Evolutionary conservation across 2,329 filamentous ascomycete species (phyloP).

Genomic region (Pestalotiopsis sp.): DNA sequence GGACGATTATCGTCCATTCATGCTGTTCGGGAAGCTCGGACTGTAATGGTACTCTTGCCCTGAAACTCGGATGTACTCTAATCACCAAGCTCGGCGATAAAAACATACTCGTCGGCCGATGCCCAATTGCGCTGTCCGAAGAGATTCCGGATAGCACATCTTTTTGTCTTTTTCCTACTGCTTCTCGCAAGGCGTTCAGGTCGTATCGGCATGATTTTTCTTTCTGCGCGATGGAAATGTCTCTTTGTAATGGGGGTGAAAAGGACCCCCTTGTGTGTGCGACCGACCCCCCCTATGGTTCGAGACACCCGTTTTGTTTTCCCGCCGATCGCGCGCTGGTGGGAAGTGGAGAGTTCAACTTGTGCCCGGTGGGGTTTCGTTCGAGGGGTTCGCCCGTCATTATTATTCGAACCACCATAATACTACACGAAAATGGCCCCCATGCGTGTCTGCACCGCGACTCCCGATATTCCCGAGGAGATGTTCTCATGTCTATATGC

Average conservation of each 20-base stretch:
- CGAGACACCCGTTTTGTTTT: not conserved
- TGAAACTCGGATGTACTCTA: not conserved
- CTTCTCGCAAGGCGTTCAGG: not conserved
- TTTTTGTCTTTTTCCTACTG: not conserved
- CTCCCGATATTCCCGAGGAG: no score
- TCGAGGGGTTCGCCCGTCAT: not conserved
- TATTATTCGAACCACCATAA: no score
- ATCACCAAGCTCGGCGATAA: not conserved
- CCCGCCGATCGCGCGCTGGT: not conserved
- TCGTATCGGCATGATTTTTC: not conserved
- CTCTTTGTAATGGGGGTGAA: not conserved
- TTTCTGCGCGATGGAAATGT: not conserved
- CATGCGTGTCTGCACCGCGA: no score
- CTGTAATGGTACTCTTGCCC: no score
- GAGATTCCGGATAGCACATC: not conserved
- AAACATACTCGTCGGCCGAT: not conserved
- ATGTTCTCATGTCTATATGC: no score
- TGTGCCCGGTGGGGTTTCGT: not conserved
- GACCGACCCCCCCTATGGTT: not conserved
- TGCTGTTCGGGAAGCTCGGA: no score
- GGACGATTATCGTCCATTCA: no score
- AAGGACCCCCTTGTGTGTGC: not conserved
- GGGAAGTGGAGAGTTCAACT: not conserved
- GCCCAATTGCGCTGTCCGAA: not conserved
- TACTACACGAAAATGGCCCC: no score